phyloP scores from a whole-genome alignment of 257 asterid species.

The Salvia rosmarinus region DNA sequence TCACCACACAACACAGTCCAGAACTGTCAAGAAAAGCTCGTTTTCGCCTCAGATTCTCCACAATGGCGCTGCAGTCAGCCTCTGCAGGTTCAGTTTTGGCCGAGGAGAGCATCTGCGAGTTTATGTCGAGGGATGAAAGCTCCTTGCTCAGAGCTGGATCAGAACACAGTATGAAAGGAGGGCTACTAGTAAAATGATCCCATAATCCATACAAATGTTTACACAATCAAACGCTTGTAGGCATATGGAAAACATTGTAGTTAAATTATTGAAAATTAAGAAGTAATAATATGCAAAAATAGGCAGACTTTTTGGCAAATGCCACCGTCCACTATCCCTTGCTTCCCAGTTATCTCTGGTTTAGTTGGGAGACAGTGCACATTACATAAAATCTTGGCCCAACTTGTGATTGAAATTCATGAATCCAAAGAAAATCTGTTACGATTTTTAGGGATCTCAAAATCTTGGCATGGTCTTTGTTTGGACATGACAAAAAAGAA shows the following conservation, averaged over 20 bases:
- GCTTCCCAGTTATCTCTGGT: constrained; percentile 4
- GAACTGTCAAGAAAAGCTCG: constrained; percentile 61
- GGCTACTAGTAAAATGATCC: no score
- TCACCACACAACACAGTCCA: constrained; percentile 66
- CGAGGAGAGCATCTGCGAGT: constrained; percentile 27
- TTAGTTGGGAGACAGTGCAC: constrained; percentile 15
- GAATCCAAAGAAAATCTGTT: constrained; percentile 28
- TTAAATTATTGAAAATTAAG: no score
- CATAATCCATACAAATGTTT: no score
- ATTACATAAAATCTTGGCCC: constrained; percentile 17
- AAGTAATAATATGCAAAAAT: no score
- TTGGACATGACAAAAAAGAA: constrained; percentile 13
- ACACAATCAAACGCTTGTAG: no score
- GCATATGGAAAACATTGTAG: no score
- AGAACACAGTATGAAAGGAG: constrained; percentile 52
- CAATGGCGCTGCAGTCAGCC: constrained; percentile 39
- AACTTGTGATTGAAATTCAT: constrained; percentile 30
- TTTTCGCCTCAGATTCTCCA: constrained; percentile 57
- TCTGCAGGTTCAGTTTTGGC: constrained; percentile 28
- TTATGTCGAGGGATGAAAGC: constrained; percentile 44
- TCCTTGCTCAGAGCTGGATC: constrained; percentile 63
- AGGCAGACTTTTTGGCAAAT: constrained; percentile 26
- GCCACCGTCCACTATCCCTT: constrained; percentile 21
- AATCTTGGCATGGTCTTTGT: constrained; percentile 7
- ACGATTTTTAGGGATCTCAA: constrained; percentile 11